A percentile compares a stretch with the other conserved stretches of the same genome.
phyloP scores from a whole-genome alignment of 495 filamentous ascomycete species.

The Penicillium mononematosum region DNA sequence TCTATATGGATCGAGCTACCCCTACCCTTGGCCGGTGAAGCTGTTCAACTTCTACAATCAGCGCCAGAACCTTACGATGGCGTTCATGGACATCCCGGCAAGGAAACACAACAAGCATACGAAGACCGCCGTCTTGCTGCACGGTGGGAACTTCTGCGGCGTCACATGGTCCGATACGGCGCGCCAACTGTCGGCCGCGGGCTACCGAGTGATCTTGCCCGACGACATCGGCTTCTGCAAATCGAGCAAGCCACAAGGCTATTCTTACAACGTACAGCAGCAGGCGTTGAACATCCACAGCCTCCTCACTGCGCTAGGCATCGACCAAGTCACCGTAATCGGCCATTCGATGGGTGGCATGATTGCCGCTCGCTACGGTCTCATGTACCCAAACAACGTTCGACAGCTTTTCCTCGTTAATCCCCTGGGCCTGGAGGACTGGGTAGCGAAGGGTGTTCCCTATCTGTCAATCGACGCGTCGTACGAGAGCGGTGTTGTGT shows the following conservation, averaged over 20 bases:
- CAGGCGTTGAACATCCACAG: conserved; percentile 20
- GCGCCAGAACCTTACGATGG: conserved; percentile 18
- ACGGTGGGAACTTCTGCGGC: conserved; percentile 21
- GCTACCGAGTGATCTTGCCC: conserved; percentile 21
- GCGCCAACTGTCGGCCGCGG: conserved; percentile 13
- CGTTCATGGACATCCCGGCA: conserved; percentile 17
- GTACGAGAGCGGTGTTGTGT: conserved; percentile 11
- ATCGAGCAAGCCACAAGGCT: conserved; percentile 22
- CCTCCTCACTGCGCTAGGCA: conserved; percentile 15
- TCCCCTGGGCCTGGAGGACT: conserved; percentile 18
- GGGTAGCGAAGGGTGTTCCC: conserved; percentile 19
- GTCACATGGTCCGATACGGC: conserved; percentile 21
- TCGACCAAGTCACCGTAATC: conserved; percentile 16
- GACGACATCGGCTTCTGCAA: conserved; percentile 25
- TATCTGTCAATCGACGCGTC: conserved; percentile 11
- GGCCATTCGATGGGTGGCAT: conserved; percentile 24
- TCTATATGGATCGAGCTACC: conserved; percentile 16
- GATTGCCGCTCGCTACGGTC: conserved; percentile 20
- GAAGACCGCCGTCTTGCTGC: conserved; percentile 13
- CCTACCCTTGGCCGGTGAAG: conserved; percentile 20
- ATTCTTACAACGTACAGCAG: conserved; percentile 19
- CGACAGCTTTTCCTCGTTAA: conserved; percentile 20
- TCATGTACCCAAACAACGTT: conserved; percentile 17
- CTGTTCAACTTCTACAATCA: conserved; percentile 20
- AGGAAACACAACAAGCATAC: neutral